Percentiles rank a stretch among this genome's conserved stretches.
These are phyloP conservation scores for Coemansia sp. DNA, from an alignment of 192 early-diverging fungal species.

Conservation along the genomic window DNA sequence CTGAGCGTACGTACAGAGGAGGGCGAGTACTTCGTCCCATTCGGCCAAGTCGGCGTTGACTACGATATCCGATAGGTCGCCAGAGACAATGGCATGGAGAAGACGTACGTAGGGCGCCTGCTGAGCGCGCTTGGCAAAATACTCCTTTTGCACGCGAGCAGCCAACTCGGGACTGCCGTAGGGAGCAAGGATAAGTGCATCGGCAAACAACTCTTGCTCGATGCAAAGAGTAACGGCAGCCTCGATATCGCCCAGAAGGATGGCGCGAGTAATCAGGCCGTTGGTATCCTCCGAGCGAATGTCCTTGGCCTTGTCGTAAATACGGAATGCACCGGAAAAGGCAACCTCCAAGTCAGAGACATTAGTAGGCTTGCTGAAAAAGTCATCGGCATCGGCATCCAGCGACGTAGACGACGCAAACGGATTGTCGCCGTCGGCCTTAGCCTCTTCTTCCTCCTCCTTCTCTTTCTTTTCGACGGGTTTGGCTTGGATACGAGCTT, in stretches of 20 bases:
- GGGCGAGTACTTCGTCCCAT: constrained; percentile 92
- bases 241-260: constrained; percentile 93
- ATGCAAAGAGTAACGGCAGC: constrained; percentile 89
- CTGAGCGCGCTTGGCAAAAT: constrained; percentile 76
- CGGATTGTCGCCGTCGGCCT: constrained; percentile 25
- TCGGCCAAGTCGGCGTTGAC: constrained; percentile 73
- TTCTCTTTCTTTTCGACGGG: constrained; percentile 12
- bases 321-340: constrained; percentile 36
- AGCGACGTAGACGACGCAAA: constrained; percentile 23
- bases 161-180: constrained; percentile 82
- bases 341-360: constrained; percentile 20
- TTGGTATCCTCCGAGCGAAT: constrained; percentile 59
- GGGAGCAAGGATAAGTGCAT: constrained; percentile 87
- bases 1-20: constrained; percentile 92
- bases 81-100: constrained; percentile 78
- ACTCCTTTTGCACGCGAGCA: constrained; percentile 75
- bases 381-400: constrained; percentile 59
- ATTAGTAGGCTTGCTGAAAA: constrained; percentile 47
- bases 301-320: constrained; percentile 53
- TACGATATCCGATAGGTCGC: constrained; percentile 83
- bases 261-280: constrained; percentile 78
- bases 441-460: constrained; percentile 17
- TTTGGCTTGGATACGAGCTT: constrained; percentile 10
- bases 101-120: constrained; percentile 83
- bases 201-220: constrained; percentile 77